These are phyloP conservation scores for Limnanthes douglasii DNA, from an alignment of 345 rosid species.

Conservation along the genomic window DNA sequence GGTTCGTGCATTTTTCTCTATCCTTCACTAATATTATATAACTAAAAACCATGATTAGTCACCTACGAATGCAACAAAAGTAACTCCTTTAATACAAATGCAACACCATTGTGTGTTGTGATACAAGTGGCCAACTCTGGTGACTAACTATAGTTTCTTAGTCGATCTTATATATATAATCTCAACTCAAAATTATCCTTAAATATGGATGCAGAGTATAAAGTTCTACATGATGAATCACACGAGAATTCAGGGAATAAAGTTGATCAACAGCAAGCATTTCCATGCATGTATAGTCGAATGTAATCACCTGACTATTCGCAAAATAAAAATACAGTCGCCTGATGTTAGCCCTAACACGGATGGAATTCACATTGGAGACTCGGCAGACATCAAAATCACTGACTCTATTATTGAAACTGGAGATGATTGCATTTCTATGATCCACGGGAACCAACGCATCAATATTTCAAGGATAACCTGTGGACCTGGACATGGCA, in stretches of 20 bases:
- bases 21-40: too few relatives aligned
- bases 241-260: slow-evolving; percentile 13
- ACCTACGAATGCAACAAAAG: too few relatives aligned
- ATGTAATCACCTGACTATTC: slow-evolving; percentile 22
- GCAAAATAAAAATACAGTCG: slow-evolving; percentile 15
- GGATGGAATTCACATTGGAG: slow-evolving; percentile 56
- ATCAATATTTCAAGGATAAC: slow-evolving; percentile 12
- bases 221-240: slow-evolving; percentile 26
- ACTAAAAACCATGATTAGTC: too few relatives aligned
- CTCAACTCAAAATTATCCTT: too few relatives aligned
- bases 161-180: too few relatives aligned
- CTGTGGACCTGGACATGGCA: slow-evolving; percentile 71
- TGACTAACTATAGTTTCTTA: too few relatives aligned
- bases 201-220: slow-evolving; percentile 27
- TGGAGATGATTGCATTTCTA: slow-evolving; percentile 52
- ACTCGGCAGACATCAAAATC: slow-evolving; percentile 19
- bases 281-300: slow-evolving; percentile 38
- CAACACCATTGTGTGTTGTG: too few relatives aligned
- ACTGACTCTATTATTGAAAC: slow-evolving; percentile 23
- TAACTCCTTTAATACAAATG: too few relatives aligned
- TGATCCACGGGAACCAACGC: slow-evolving; percentile 30
- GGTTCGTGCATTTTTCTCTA: too few relatives aligned
- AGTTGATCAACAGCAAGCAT: slow-evolving; percentile 27
- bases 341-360: slow-evolving; percentile 40
- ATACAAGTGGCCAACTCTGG: too few relatives aligned